These are phyloP conservation scores for Medicago lupulina DNA, from an alignment of 306 rosid genomes.

Conservation along the genomic window DNA sequence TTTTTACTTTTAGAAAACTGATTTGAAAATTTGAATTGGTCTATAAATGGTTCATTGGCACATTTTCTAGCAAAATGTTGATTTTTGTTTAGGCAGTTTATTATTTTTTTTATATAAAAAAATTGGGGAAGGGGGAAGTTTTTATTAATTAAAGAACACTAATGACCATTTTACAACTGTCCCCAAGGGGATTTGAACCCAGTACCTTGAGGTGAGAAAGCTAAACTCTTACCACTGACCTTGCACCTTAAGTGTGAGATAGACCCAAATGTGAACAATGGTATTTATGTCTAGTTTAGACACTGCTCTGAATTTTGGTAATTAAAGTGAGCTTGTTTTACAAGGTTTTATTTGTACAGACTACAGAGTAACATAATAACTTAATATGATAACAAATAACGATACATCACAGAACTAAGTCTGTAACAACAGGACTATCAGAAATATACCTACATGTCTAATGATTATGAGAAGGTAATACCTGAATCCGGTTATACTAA, in stretches of 20 bases:
- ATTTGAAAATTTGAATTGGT: conserved; percentile 26
- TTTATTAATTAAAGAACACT: no score
- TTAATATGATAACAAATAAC: conserved; percentile 3
- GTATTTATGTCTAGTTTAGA: conserved; percentile 7
- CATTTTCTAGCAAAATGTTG: conserved; percentile 45
- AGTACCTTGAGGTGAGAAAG: no score
- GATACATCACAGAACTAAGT: conserved; percentile 17
- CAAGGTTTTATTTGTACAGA: conserved; percentile 6
- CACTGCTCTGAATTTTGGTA: conserved; percentile 29
- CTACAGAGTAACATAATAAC: neutral
- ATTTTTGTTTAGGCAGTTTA: conserved; percentile 38
- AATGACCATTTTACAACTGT: no score
- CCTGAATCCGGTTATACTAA: conserved; percentile 45
- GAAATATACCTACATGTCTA: conserved; percentile 3
- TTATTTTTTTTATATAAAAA: no score
- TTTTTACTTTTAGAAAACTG: conserved; percentile 27
- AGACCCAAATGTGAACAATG: conserved; percentile 26
- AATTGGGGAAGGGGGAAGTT: no score
- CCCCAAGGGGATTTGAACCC: no score
- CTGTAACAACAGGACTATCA: neutral
- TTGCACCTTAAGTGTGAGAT: neutral
- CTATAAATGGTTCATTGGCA: conserved; percentile 36
- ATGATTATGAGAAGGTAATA: conserved; percentile 39
- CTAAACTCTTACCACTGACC: no score
- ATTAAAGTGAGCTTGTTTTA: conserved; percentile 25